Base-by-base conservation (phyloP, 345 rosid species). In the Eucalyptus curtisii region DNA sequence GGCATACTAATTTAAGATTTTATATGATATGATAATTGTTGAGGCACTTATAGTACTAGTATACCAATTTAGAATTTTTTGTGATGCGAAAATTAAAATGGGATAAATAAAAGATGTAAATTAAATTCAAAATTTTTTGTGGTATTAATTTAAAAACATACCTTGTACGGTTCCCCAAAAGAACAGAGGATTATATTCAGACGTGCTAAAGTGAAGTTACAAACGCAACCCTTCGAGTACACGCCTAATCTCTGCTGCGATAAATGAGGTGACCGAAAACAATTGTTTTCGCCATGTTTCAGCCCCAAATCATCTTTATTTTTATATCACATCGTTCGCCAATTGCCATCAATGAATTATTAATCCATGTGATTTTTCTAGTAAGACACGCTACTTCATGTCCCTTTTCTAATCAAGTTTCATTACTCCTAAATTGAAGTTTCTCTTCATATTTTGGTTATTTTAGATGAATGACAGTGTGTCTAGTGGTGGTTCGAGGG, bases 81-180 rank as follows among this genome's bases (percentile, higher is more conserved):
- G 8, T 61, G 2, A 27, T 0, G 0, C 4, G 4, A 61, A 6
- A 61, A 30, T 27, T 61, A 15, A 14, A 14, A 4, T 31, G 19
- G 79, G 22, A 16, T 15, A 31, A 14, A 15, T 31, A 8, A 15
- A 52, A 7, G 0, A 52, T 7, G 25, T 52, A 52, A 52, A 52
- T 20, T 20, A 52, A 16, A 66, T 66, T 15, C 14, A n/a, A 14
- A 3, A n/a, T n/a, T 14, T 64, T n/a, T n/a, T 0, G 66, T 64
- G 37, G n/a, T 66, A 64, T 64, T 59, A 59, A 27, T 30, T 16
- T 61, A 61, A 61, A 66, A 66, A 66, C 10, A 8, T 31, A 31
- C 40, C 79, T n/a, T 4, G 20, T 31, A 2, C 79, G 40, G 79
- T 66, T n/a, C 40, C 79, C 33, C 10, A 1, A n/a, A 66, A 14